Conservation (phyloP, 257 asterid genomes). For the Solanum bulbocastanum region DNA sequence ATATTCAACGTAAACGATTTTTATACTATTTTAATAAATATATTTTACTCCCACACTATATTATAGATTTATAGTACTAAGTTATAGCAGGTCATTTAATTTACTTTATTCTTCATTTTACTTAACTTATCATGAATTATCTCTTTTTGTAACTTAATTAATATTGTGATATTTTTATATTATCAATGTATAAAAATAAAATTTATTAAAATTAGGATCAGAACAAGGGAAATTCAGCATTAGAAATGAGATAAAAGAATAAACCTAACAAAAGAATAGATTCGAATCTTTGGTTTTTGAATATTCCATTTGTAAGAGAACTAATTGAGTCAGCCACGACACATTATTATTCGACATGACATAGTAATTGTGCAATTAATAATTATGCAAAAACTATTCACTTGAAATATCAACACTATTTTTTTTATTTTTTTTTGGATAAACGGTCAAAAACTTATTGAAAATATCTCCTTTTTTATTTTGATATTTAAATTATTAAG, state of each 20-base stretch:
- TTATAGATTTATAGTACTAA: neutral
- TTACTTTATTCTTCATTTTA: neutral
- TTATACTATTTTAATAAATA: neutral
- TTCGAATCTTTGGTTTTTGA: neutral
- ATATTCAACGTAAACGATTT: neutral
- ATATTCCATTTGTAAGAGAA: neutral
- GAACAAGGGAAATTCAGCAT: neutral
- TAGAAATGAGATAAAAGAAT: neutral
- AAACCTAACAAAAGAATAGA: neutral
- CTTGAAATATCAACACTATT: no score
- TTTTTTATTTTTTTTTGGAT: no score
- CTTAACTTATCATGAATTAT: neutral
- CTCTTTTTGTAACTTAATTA: neutral
- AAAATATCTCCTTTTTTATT: no score
- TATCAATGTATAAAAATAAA: neutral
- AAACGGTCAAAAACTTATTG: no score
- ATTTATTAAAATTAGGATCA: neutral
- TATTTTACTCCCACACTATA: neutral
- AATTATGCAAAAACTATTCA: neutral
- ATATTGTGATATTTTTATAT: neutral
- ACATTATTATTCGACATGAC: neutral
- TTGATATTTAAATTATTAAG: no score
- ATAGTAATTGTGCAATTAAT: neutral
- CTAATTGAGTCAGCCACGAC: neutral
- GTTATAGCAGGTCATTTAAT: neutral